Base-by-base conservation (phyloP, 106 monocot genomes). In the Allium cepa region DNA sequence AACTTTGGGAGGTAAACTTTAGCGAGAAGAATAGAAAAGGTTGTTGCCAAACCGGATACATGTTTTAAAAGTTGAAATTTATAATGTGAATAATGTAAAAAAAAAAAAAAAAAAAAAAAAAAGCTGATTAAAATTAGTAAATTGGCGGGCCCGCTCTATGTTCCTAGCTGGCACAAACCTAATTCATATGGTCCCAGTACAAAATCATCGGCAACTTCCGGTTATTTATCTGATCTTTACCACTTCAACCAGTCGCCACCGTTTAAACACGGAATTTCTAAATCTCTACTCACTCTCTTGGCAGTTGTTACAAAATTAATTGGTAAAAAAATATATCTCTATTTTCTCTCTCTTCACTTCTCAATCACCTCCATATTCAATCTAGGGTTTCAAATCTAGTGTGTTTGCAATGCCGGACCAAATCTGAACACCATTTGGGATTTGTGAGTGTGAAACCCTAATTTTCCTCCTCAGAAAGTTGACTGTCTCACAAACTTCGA, bases 131-230 rank as follows among this genome's bases (percentile, higher is more conserved):
- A 4, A 36, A 36, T 4, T 36, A 36, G n/a, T n/a, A n/a, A n/a
- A n/a, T 36, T 2, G 3, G 36, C 36, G 36, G 36, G 36, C 36
- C 36, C 36, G 36, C 36, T 36, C 22, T 36, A 36, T 36, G 36
- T 36, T 36, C 36, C 36, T 5, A 36, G 36, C 36, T 36, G 36
- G 36, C 36, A 5, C 36, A 36, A 36, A 36, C 36, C 36, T 36
- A 36, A 36, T 36, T 36, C 36, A 36, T 36, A 36, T 36, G 36
- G 36, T 36, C 36, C 13, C 61, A 8, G 36, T 10, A 63, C 63
- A 47, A 47, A 6, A 26, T 22, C 12, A 76, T 71, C 67, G 80
- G 71, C 66, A 62, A 46, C 13, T 66, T 16, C 75, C 75, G 56
- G 80, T 76, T 46, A 14, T 52, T 8, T 49, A 22, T 60, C 28